A percentile compares a stretch with the other conserved stretches of the same genome.
Conservation (phyloP, 2,329 filamentous ascomycete species). For the Colletotrichum caudatum region DNA sequence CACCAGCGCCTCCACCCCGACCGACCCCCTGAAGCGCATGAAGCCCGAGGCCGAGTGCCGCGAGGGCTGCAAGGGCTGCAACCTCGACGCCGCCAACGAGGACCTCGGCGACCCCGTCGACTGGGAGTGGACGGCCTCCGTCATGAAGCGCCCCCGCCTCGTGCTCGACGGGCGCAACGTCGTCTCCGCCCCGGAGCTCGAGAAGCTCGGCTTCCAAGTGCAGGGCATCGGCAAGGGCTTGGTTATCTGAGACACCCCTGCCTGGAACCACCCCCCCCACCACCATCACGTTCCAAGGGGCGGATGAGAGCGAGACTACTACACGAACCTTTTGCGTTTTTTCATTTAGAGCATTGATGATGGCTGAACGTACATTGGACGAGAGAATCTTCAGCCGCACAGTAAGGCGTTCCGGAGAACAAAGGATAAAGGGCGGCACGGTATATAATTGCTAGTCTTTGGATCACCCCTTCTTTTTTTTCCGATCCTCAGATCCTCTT, state of each 20-base stretch:
- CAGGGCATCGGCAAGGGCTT: constrained; percentile 57
- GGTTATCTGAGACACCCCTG: constrained; percentile 53
- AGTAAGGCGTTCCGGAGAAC: constrained; percentile 36
- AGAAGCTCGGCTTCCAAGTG: constrained; percentile 53
- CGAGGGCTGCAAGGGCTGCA: constrained; percentile 60
- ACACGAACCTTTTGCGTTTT: constrained; percentile 13
- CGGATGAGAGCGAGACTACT: constrained; percentile 5
- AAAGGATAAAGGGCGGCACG: constrained; percentile 34
- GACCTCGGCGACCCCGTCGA: constrained; percentile 61
- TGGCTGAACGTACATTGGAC: constrained; percentile 30
- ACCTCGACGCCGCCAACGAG: constrained; percentile 49
- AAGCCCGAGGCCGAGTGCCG: constrained; percentile 60
- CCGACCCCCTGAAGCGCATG: constrained; percentile 57
- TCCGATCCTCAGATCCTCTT: background rate
- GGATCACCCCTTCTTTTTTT: background rate
- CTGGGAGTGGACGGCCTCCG: constrained; percentile 55
- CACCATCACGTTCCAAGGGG: background rate
- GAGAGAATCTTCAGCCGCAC: constrained; percentile 27
- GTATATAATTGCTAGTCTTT: constrained; percentile 2
- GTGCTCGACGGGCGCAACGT: constrained; percentile 43
- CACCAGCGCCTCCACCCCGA: constrained; percentile 51
- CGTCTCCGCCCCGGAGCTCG: constrained; percentile 41
- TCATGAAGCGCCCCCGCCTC: constrained; percentile 42
- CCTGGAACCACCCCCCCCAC: too few relatives aligned
- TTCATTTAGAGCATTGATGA: constrained; percentile 19